Percentiles rank a stretch among this genome's conserved stretches.
These are phyloP conservation scores for Schizosaccharomyces lindneri DNA, from an alignment of 805 yeast species.

Conservation along the genomic window DNA sequence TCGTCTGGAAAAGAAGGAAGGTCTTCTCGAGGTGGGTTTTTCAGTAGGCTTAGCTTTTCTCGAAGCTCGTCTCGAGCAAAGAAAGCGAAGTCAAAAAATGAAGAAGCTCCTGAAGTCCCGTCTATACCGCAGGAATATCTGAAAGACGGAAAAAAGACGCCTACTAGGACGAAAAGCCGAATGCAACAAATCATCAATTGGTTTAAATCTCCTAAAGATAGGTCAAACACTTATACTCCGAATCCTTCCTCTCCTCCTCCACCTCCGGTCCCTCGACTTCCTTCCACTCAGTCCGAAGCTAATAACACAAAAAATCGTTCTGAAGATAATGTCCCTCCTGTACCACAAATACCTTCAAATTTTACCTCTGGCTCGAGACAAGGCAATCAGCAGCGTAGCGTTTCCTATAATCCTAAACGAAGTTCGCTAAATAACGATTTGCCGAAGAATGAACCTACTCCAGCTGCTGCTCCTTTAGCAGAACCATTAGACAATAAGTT, in stretches of 20 bases:
- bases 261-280: background rate
- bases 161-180: background rate
- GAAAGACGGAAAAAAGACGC: background rate
- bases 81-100: background rate
- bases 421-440: background rate
- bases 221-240: background rate
- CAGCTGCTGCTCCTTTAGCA: background rate
- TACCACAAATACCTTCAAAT: background rate
- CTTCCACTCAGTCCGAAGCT: background rate
- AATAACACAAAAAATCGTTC: background rate
- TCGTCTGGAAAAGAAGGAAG: background rate
- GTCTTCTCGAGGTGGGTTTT: background rate
- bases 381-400: background rate
- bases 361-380: background rate
- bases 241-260: background rate
- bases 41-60: background rate
- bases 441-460: background rate
- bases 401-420: background rate
- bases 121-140: background rate
- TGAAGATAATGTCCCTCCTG: background rate
- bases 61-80: background rate
- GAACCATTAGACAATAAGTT: background rate
- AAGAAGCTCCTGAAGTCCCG: background rate
- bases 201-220: background rate
- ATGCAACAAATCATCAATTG: background rate